phyloP scores from a whole-genome alignment of 2,329 filamentous ascomycete genomes.

The Venturia nashicola region DNA sequence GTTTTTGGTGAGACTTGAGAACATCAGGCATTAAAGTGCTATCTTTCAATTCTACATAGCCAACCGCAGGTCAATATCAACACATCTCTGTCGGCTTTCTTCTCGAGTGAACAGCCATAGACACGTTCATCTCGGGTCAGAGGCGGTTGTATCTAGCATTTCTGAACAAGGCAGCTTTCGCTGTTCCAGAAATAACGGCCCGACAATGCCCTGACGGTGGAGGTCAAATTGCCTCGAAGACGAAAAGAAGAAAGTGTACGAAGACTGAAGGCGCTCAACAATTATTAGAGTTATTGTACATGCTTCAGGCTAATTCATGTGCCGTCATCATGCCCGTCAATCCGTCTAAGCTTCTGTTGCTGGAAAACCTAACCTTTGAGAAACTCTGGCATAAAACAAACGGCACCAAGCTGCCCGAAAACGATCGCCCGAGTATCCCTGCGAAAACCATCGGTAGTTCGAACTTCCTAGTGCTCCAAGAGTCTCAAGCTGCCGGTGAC shows the following conservation, averaged over 20 bases:
- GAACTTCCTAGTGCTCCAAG: conserved; percentile 46
- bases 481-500: conserved; percentile 88
- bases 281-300: not conserved
- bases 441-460: not conserved
- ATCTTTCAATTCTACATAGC: not conserved
- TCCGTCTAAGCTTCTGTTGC: not conserved
- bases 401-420: not conserved
- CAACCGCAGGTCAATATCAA: not conserved
- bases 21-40: too few species aligned
- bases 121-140: too few species aligned
- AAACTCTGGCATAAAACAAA: not conserved
- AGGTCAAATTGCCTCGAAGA: too few species aligned
- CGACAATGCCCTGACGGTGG: not conserved
- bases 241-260: not conserved
- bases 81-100: not conserved
- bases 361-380: not conserved
- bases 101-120: too few species aligned
- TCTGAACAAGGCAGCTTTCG: too few species aligned
- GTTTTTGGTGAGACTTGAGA: too few species aligned
- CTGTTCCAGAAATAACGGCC: not conserved
- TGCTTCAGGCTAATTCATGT: not conserved
- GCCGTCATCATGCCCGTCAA: not conserved
- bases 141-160: too few species aligned
- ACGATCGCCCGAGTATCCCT: not conserved
- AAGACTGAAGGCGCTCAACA: not conserved